Percentiles rank a stretch among this genome's conserved stretches.
These are phyloP conservation scores for Monosporascus sp. DNA, from an alignment of 2,329 filamentous ascomycete species.

Conservation along the genomic window DNA sequence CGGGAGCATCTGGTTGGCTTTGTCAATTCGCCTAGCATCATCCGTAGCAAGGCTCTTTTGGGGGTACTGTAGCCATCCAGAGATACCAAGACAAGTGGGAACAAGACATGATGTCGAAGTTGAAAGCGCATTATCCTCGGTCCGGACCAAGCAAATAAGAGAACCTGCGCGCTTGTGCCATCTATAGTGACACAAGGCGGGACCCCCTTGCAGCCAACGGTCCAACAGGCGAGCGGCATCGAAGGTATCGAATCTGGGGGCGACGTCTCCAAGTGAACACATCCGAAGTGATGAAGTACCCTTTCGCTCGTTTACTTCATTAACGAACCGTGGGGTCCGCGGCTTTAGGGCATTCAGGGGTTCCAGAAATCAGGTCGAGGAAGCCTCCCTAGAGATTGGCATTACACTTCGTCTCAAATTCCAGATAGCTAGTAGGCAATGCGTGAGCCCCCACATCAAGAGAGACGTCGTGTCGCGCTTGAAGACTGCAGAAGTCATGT, in stretches of 20 bases:
- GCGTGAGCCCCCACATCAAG: slow-evolving; percentile 11
- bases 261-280: too few species aligned
- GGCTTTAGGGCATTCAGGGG: slow-evolving; percentile 2
- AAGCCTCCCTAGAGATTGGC: slow-evolving; percentile 2
- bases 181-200: slow-evolving; percentile 8
- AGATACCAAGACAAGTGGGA: background rate
- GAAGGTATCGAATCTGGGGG: slow-evolving; percentile 5
- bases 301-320: slow-evolving; percentile 6
- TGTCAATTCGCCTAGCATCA: background rate
- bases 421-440: slow-evolving; percentile 5
- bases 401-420: slow-evolving; percentile 5
- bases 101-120: background rate
- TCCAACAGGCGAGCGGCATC: slow-evolving; percentile 15
- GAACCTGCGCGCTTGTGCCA: background rate
- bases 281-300: slow-evolving; percentile 10
- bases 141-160: slow-evolving; percentile 4
- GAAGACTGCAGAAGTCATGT: slow-evolving; percentile 2
- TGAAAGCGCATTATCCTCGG: slow-evolving; percentile 2
- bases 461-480: slow-evolving; percentile 13
- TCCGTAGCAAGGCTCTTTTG: background rate
- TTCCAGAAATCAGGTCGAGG: slow-evolving; percentile 6
- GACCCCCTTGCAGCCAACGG: slow-evolving; percentile 18
- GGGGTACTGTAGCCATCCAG: background rate
- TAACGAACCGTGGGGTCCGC: slow-evolving; percentile 3
- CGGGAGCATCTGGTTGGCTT: background rate